These are phyloP conservation scores for Chalciporus pseudorubinellus DNA, from an alignment of 768 basidiomycete genomes.

Conservation along the genomic window DNA sequence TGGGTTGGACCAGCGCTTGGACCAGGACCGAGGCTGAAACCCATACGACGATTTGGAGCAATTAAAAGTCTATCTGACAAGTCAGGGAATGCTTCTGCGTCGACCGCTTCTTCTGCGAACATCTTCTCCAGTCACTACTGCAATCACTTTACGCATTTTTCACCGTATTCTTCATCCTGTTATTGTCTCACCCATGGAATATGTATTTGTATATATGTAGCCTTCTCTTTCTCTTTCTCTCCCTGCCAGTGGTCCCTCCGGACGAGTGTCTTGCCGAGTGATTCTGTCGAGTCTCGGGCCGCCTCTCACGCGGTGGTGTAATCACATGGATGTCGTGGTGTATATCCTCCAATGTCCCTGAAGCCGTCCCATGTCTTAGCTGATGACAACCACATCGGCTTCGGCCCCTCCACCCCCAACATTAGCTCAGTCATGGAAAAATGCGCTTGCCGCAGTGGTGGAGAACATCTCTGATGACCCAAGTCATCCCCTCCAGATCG, in stretches of 20 bases:
- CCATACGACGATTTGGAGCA: background rate
- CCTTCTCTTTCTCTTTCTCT: too few relatives aligned
- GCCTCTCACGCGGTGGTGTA: background rate
- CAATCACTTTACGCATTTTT: too few relatives aligned
- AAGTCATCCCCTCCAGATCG: constrained; percentile 54
- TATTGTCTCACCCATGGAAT: background rate
- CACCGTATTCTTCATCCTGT: too few relatives aligned
- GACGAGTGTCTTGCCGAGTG: background rate
- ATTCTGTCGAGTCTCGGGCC: too few relatives aligned
- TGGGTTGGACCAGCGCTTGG: constrained; percentile 8
- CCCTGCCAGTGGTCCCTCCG: too few relatives aligned
- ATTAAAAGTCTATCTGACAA: background rate
- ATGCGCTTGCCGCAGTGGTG: background rate
- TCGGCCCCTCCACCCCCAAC: background rate
- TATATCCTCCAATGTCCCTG: background rate
- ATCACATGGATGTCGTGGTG: constrained; percentile 1
- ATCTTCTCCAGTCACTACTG: background rate
- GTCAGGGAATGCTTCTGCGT: background rate
- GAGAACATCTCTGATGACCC: constrained; percentile 31
- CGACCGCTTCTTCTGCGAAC: background rate
- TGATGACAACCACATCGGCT: constrained; percentile 5
- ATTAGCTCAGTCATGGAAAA: background rate
- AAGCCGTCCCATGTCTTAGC: background rate
- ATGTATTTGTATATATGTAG: background rate
- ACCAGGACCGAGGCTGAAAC: constrained; percentile 6